Conservation (phyloP, 2,329 filamentous ascomycete genomes). For the Orbilia javanica region DNA sequence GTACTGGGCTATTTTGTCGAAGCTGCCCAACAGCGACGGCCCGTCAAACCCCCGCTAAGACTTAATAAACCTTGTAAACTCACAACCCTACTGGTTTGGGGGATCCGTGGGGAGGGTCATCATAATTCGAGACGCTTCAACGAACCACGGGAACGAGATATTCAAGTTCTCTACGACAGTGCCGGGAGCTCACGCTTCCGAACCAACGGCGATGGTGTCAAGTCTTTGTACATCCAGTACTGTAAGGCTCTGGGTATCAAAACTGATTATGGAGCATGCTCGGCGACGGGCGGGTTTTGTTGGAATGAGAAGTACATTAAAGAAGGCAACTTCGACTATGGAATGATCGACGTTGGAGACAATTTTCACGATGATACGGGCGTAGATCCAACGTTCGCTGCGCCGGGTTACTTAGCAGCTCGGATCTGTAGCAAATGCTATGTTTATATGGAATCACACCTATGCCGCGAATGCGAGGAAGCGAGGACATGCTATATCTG, state of each 20-base stretch:
- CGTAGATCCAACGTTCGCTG: constrained; percentile 44
- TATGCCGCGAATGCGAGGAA: constrained; percentile 57
- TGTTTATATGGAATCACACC: constrained; percentile 24
- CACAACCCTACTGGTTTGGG: constrained; percentile 50
- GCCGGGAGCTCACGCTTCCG: constrained; percentile 55
- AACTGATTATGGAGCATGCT: constrained; percentile 46
- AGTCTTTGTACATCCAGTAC: constrained; percentile 44
- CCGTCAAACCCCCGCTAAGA: background rate
- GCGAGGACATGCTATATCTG: constrained; percentile 56
- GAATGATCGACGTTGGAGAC: constrained; percentile 31
- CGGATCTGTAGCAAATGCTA: constrained; percentile 37
- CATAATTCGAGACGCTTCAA: constrained; percentile 47
- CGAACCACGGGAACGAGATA: constrained; percentile 51
- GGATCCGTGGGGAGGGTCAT: constrained; percentile 46
- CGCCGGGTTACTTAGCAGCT: constrained; percentile 36
- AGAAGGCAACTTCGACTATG: constrained; percentile 57
- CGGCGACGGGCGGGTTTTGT: constrained; percentile 28
- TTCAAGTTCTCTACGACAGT: constrained; percentile 46
- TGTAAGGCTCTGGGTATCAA: constrained; percentile 45
- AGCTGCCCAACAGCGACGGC: constrained; percentile 36
- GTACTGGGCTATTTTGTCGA: constrained; percentile 47
- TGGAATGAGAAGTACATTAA: constrained; percentile 56
- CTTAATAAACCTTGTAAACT: constrained; percentile 36
- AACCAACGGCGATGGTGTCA: constrained; percentile 47
- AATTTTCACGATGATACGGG: background rate